Conservation (phyloP, 2,329 filamentous ascomycete species). For the Claviceps pusilla region DNA sequence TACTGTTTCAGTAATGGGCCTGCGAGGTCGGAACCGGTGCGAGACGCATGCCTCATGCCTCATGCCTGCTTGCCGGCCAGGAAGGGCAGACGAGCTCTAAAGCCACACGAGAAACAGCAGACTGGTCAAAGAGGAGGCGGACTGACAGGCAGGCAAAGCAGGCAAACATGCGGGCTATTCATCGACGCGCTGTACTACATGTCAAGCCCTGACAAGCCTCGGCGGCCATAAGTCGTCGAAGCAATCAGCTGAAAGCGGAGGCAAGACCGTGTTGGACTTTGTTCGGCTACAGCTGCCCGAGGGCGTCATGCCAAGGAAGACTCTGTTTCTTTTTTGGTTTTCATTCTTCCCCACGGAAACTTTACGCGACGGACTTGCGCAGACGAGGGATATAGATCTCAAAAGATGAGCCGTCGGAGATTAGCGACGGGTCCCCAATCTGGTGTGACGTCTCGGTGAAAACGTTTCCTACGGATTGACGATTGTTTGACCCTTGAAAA, state of each 20-base stretch:
- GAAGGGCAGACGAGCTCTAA: not conserved
- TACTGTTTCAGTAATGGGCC: not conserved
- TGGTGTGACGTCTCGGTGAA: not conserved
- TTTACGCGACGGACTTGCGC: not conserved
- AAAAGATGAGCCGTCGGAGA: too few relatives aligned
- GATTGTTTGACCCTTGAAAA: too few relatives aligned
- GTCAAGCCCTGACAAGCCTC: not conserved
- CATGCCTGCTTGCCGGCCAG: not conserved
- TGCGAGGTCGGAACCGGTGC: not conserved
- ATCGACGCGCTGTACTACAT: not conserved
- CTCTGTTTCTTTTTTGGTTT: too few relatives aligned
- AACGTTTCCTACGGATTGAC: not conserved
- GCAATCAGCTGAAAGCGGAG: not conserved
- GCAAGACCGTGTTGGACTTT: not conserved
- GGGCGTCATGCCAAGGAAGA: not conserved
- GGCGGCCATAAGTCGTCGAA: not conserved
- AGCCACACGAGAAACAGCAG: not conserved
- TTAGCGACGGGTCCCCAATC: not conserved
- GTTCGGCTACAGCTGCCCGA: not conserved
- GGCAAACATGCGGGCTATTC: not conserved
- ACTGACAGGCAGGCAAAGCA: not conserved
- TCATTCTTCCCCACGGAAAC: not conserved
- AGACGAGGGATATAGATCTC: not conserved
- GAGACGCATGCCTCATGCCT: not conserved
- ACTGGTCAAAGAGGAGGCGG: not conserved